Evolutionary conservation across 2,329 filamentous ascomycete species (phyloP).

Genomic region (Alternaria conjuncta): DNA sequence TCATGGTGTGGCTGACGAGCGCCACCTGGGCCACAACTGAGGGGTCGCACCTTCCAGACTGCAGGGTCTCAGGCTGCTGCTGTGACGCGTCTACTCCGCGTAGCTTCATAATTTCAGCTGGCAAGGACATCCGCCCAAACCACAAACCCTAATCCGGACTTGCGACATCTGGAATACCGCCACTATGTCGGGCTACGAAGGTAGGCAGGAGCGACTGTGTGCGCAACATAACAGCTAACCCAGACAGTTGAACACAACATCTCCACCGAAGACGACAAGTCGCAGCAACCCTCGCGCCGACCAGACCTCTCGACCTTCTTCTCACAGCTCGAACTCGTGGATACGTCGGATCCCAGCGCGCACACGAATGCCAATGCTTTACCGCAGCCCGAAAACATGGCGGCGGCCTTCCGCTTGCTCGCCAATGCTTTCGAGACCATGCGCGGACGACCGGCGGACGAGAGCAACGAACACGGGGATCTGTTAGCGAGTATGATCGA

Average conservation of each 20-base stretch:
- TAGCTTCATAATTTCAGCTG: constrained; percentile 17
- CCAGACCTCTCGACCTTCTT: constrained; percentile 72
- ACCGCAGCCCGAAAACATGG: constrained; percentile 66
- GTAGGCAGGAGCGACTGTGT: constrained; percentile 30
- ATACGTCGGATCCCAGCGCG: constrained; percentile 58
- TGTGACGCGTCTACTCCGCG: constrained; percentile 16
- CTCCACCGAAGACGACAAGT: constrained; percentile 43
- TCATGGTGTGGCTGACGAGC: background rate
- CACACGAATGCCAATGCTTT: constrained; percentile 64
- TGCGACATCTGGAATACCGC: constrained; percentile 16
- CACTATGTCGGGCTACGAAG: constrained; percentile 57
- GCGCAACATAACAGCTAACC: constrained; percentile 22
- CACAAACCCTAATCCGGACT: constrained; percentile 9
- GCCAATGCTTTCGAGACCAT: constrained; percentile 68
- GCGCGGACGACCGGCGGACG: constrained; percentile 51
- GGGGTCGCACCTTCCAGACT: constrained; percentile 4
- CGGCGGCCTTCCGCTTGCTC: constrained; percentile 64
- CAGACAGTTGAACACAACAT: constrained; percentile 58
- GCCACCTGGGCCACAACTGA: constrained; percentile 8
- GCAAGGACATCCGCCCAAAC: constrained; percentile 1
- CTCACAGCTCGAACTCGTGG: constrained; percentile 64
- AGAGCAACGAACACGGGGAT: constrained; percentile 39
- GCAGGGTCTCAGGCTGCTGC: constrained; percentile 10
- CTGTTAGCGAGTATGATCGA: constrained; percentile 64
- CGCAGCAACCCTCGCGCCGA: constrained; percentile 56